Percentiles rank a stretch among this genome's conserved stretches.
These are phyloP conservation scores for carrot (Daucus carota) DNA, from an alignment of 129 eudicot genomes.

Conservation along the genomic window DH1_v3.0 NC_030383.2:49108501-49109000, in stretches of 20 bases:
- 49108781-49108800: slow-evolving; percentile 41
- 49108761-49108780: neutral
- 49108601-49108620: neutral
- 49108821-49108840: slow-evolving; percentile 77
- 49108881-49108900: slow-evolving; percentile 41
- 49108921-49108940: neutral
- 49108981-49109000: neutral
- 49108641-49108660: slow-evolving; percentile 53
- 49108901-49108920: neutral
- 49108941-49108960: neutral
- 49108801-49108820: slow-evolving; percentile 53
- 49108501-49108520: slow-evolving; percentile 6
- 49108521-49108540: neutral
- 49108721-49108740: slow-evolving; percentile 10
- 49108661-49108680: slow-evolving; percentile 47
- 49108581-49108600: neutral
- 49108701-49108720: neutral
- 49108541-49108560: neutral
- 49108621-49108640: slow-evolving; percentile 21
- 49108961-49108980: neutral
- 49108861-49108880: slow-evolving; percentile 64
- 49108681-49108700: slow-evolving; percentile 6
- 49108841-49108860: slow-evolving; percentile 67
- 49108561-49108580: neutral
- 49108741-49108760: neutral